Conservation (phyloP, 73 alveolate genomes). For the Paramecium octaurelia region DNA sequence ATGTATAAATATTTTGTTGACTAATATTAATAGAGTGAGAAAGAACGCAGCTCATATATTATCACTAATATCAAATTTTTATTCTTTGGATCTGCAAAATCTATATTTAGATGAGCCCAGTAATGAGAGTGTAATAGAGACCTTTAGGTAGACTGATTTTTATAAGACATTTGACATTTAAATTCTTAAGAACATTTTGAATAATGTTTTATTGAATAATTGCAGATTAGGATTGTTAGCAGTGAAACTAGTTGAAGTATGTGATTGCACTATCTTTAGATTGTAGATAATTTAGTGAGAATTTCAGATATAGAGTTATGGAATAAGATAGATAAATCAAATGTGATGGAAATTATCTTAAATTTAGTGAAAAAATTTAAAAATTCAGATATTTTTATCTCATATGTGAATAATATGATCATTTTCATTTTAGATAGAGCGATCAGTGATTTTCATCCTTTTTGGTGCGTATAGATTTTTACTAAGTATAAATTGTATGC, state of each 20-base stretch:
- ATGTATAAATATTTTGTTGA: background rate
- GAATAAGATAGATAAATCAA: background rate
- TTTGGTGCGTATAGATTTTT: constrained; percentile 8
- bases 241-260: constrained; percentile 5
- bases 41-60: constrained; percentile 42
- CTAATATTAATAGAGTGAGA: background rate
- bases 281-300: constrained; percentile 23
- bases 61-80: background rate
- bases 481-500: background rate
- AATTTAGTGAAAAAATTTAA: background rate
- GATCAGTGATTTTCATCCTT: constrained; percentile 47
- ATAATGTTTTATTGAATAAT: background rate
- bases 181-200: background rate
- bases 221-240: background rate
- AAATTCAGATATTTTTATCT: constrained; percentile 3
- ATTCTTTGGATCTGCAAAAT: constrained; percentile 12
- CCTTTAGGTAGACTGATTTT: background rate
- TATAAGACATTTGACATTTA: background rate
- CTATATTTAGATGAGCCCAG: background rate
- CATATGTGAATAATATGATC: background rate
- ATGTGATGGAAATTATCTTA: background rate
- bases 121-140: background rate
- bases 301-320: constrained; percentile 1
- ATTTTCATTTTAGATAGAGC: constrained; percentile 29
- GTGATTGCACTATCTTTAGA: background rate